These are phyloP conservation scores for Candida suzukii DNA, from an alignment of 805 yeast species.

Conservation along the genomic window DNA sequence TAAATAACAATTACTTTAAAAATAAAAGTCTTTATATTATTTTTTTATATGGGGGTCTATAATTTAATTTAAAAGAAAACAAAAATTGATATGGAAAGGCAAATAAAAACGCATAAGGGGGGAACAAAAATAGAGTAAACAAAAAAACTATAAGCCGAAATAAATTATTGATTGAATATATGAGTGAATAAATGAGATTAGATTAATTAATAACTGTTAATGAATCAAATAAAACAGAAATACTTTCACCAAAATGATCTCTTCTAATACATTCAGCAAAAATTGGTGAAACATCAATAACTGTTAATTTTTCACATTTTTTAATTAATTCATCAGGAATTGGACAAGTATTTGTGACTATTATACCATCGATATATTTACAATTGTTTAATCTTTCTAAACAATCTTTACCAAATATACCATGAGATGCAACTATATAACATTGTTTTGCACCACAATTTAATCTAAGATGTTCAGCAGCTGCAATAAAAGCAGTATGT, in stretches of 20 bases:
- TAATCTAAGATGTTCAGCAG: conserved; percentile 93
- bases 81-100: too few species aligned
- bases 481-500: conserved; percentile 89
- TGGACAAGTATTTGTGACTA: conserved; percentile 96
- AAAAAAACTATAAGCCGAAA: background rate
- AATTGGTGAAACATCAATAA: conserved; percentile 90
- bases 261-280: conserved; percentile 98
- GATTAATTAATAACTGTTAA: conserved; percentile 44
- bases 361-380: conserved; percentile 81
- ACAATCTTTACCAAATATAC: conserved; percentile 84
- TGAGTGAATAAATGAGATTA: conserved; percentile 13
- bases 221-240: conserved; percentile 87
- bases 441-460: conserved; percentile 95
- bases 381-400: conserved; percentile 72
- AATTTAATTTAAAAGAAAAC: too few species aligned
- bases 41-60: too few species aligned
- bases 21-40: too few species aligned
- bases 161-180: conserved; percentile 1
- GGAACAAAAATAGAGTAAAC: conserved; percentile 1
- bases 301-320: conserved; percentile 62
- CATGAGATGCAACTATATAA: conserved; percentile 91
- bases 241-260: conserved; percentile 97
- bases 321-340: conserved; percentile 55
- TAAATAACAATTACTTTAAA: too few species aligned
- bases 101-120: background rate